A percentile compares a stretch with the other conserved stretches of the same genome.
These are phyloP conservation scores for Acanthamoeba healyi DNA, from an alignment of 208 protist species.

Conservation along the genomic window DNA sequence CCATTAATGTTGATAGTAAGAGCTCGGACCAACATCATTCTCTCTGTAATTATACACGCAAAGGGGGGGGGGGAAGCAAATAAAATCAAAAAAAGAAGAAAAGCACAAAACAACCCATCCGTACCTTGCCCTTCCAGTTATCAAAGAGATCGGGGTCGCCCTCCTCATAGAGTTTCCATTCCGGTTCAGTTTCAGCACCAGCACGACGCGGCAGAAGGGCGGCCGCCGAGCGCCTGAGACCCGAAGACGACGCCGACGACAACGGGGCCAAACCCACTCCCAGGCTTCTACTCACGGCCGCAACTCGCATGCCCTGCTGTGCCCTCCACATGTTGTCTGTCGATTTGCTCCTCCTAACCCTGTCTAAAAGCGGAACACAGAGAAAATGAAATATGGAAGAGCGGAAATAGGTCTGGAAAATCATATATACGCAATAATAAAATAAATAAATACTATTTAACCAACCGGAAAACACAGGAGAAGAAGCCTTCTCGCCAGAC, in stretches of 20 bases:
- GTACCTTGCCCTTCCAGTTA: slow-evolving; percentile 73
- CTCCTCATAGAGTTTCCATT: slow-evolving; percentile 71
- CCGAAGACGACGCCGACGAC: background rate
- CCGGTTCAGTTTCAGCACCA: slow-evolving; percentile 62
- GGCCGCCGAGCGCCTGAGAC: background rate
- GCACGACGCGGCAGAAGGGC: slow-evolving; percentile 40
- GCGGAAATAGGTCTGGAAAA: background rate
- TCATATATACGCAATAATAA: no score
- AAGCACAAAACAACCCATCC: background rate
- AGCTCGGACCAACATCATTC: no score
- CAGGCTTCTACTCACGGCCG: background rate
- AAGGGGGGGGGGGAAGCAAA: background rate
- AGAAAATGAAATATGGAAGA: no score
- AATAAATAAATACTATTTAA: no score
- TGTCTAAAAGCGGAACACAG: background rate
- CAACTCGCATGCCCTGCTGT: background rate
- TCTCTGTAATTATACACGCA: no score
- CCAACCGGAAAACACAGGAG: background rate
- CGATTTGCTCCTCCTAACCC: no score
- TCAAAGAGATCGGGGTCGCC: slow-evolving; percentile 31
- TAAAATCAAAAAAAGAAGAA: background rate
- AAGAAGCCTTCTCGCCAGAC: no score
- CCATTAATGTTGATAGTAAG: no score
- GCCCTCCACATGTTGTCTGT: slow-evolving; percentile 7
- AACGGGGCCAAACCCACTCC: background rate